Percentiles rank a stretch among this genome's conserved stretches.
Conservation (phyloP, 23 red algal species). For the Pyropia yezoensis region DNA sequence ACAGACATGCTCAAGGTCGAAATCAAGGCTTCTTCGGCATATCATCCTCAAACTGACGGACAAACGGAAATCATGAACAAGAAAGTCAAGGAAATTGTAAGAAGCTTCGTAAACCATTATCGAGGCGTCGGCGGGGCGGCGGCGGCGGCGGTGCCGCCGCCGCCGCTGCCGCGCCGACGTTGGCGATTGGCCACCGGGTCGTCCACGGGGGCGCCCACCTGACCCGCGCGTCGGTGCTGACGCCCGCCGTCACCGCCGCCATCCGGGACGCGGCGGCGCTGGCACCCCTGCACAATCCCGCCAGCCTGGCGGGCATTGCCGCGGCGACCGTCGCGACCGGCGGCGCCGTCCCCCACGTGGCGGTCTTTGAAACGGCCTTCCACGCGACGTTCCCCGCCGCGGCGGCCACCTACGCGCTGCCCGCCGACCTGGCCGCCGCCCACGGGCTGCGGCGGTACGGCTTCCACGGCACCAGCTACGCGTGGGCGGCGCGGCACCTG, state of each 20-base stretch:
- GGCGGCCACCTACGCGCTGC: background rate
- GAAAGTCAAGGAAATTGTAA: no score
- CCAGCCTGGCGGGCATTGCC: slow-evolving; percentile 1
- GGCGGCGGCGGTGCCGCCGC: no score
- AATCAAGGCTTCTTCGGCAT: no score
- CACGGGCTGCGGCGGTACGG: slow-evolving; percentile 1
- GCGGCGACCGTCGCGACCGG: background rate
- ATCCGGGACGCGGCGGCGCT: background rate
- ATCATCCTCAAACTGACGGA: no score
- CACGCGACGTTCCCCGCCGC: slow-evolving; percentile 1
- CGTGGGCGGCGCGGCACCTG: background rate
- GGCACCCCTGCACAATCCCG: slow-evolving; percentile 8
- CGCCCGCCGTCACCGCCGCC: background rate
- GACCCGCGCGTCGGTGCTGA: background rate
- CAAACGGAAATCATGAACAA: no score
- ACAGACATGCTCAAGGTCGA: no score
- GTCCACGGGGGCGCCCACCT: background rate
- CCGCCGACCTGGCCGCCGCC: background rate
- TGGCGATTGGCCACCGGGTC: slow-evolving; percentile 4
- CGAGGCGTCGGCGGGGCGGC: no score
- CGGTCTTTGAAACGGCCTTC: slow-evolving; percentile 11
- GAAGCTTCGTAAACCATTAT: no score
- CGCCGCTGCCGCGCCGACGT: no score
- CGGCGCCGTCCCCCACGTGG: background rate
- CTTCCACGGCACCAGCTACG: slow-evolving; percentile 2